Evolutionary conservation across 2,329 filamentous ascomycete species (phyloP), one percentile per base, ranked within the genome.

Genomic region (Nemania sp.): DNA sequence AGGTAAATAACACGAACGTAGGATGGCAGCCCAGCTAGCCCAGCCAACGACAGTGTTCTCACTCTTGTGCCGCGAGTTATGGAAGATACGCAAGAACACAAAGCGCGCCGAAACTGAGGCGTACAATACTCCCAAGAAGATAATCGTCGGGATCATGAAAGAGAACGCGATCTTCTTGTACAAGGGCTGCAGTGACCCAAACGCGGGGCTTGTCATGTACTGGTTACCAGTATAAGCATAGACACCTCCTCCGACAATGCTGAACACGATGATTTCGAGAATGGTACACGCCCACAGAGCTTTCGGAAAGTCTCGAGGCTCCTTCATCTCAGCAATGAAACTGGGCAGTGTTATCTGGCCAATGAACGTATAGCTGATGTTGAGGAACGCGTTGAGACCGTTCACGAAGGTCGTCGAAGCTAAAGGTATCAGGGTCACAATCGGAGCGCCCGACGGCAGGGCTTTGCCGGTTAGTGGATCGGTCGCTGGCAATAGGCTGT

Each of bases 331-430:
- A 3, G 92, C 91, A 61, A 97, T 97, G 75, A 97, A 97, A 63
- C 89, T 93, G 0, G 92, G 92, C 12, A 97, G 80, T 0, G 92
- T 96, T 65, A 96, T 96, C 70, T 97, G 92, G 0, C 92, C 92
- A 62, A 97, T 96, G 68, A 97, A 96, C 0, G 92, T 96, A 70
- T 96, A 97, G 73, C 86, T 90, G 68, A 97, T 97, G 73, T 97
- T 97, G 70, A 97, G 80, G 73, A 96, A 96, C 0, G 92, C 92
- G 48, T 86, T 91, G 80, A 96, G 86, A 19, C 86, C 91, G 2
- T 80, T 77, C 3, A 96, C 89, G 63, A 95, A 96, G 0, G 88
- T 89, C 0, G 90, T 95, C 15, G 86, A 83, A 2, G 77, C 71
- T 2, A 84, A 72, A 0, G 91, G 89, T 17, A 92, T 68, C 0